phyloP scores from a whole-genome alignment of 257 asterid species.

The Leptodermis oblonga region DNA sequence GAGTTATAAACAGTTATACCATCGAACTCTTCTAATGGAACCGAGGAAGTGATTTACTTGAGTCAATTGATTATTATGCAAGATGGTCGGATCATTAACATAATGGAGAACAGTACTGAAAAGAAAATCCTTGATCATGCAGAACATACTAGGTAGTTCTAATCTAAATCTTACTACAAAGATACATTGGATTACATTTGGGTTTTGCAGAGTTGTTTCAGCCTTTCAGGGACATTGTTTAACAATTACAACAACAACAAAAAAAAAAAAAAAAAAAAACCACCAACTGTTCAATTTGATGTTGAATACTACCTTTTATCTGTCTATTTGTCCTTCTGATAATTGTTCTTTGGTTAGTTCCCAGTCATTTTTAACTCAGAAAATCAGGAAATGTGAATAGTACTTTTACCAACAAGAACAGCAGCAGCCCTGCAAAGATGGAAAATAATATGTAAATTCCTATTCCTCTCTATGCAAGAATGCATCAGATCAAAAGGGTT shows the following conservation, averaged over 20 bases:
- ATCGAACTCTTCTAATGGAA: too few species aligned
- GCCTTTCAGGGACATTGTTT: neutral
- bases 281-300: too few species aligned
- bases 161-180: too few species aligned
- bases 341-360: neutral
- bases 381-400: neutral
- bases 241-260: neutral
- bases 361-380: neutral
- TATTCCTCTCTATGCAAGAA: neutral
- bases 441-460: neutral
- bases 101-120: too few species aligned
- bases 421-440: constrained; percentile 11
- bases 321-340: neutral
- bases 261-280: too few species aligned
- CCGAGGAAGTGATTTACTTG: too few species aligned
- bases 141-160: neutral
- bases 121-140: too few species aligned
- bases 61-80: neutral
- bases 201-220: neutral
- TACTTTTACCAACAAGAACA: constrained; percentile 16
- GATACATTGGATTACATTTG: neutral
- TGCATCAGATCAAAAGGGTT: neutral
- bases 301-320: neutral
- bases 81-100: neutral
- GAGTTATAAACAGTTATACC: too few species aligned